Conservation (phyloP, 352 stramenopile genomes). For the Globisporangium ultimum region DNA sequence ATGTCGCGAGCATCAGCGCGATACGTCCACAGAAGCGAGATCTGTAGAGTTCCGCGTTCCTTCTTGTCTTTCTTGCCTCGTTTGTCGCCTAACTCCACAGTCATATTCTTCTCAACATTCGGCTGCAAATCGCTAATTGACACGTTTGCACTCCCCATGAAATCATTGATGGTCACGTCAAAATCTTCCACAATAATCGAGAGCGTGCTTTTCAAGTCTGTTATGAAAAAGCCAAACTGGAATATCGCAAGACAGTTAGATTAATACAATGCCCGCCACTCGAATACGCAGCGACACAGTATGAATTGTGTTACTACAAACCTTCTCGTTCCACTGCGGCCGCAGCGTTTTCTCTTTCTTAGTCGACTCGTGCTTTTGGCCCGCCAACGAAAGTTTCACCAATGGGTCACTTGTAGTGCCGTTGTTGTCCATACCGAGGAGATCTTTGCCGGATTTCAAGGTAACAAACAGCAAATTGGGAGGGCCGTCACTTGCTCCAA, state of each 20-base stretch:
- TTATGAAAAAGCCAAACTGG: constrained; percentile 62
- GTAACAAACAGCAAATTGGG: constrained; percentile 75
- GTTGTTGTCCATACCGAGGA: constrained; percentile 84
- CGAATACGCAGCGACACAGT: not conserved
- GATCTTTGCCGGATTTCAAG: constrained; percentile 65
- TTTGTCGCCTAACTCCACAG: constrained; percentile 58
- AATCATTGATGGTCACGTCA: constrained; percentile 77
- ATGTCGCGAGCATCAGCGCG: constrained; percentile 47
- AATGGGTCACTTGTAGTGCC: constrained; percentile 86
- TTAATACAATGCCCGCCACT: not conserved
- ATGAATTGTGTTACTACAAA: not conserved
- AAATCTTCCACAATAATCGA: constrained; percentile 65
- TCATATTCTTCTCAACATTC: constrained; percentile 52
- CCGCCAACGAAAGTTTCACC: constrained; percentile 68
- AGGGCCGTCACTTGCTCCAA: constrained; percentile 19
- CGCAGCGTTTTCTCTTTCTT: constrained; percentile 72
- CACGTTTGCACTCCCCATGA: constrained; percentile 68
- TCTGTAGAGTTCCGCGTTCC: constrained; percentile 42
- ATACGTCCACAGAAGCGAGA: constrained; percentile 65
- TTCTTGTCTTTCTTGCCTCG: constrained; percentile 67
- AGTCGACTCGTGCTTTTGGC: constrained; percentile 78
- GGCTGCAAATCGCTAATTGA: constrained; percentile 50
- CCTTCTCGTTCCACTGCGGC: constrained; percentile 77
- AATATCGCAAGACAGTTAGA: constrained; percentile 3
- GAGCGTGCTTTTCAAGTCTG: constrained; percentile 50